phyloP scores from a whole-genome alignment of 225 moss, liverwort and hornwort species.

The Marchantia paleacea region DNA sequence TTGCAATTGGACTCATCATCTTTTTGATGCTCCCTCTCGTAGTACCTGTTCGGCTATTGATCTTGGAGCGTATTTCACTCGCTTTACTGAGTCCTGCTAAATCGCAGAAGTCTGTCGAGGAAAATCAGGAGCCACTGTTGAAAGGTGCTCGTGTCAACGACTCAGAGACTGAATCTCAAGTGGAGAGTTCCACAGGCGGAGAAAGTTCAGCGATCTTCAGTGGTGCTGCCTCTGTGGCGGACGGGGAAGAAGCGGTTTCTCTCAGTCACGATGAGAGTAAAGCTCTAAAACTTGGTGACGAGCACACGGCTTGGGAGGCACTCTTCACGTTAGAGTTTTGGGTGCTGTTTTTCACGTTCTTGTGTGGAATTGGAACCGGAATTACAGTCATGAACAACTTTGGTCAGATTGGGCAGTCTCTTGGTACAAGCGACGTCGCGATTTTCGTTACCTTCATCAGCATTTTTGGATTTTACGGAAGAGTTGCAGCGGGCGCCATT shows the following conservation, averaged over 20 bases:
- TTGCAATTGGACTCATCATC: conserved; percentile 32
- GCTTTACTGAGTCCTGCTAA: not conserved
- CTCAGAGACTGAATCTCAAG: not conserved
- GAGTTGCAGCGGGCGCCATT: conserved; percentile 75
- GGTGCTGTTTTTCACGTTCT: conserved; percentile 70
- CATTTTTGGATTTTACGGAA: conserved; percentile 91
- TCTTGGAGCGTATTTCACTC: not conserved
- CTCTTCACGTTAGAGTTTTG: conserved; percentile 66
- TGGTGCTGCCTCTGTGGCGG: not conserved
- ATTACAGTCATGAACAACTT: conserved; percentile 92
- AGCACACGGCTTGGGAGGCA: conserved; percentile 51
- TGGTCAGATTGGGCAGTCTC: conserved; percentile 89
- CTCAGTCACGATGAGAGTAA: not conserved
- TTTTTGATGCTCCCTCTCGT: conserved; percentile 34
- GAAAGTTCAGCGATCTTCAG: not conserved
- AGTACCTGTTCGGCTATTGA: conserved; percentile 31
- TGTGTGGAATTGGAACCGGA: conserved; percentile 81
- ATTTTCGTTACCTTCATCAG: conserved; percentile 76
- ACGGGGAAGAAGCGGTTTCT: not conserved
- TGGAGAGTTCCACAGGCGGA: not conserved
- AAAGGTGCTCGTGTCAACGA: not conserved
- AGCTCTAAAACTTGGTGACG: conserved; percentile 58
- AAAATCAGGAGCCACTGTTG: conserved; percentile 21
- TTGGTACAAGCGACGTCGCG: conserved; percentile 67
- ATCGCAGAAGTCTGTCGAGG: not conserved